Evolutionary conservation across 345 rosid genomes (phyloP).

Genomic region (Boechera retrofracta): DNA sequence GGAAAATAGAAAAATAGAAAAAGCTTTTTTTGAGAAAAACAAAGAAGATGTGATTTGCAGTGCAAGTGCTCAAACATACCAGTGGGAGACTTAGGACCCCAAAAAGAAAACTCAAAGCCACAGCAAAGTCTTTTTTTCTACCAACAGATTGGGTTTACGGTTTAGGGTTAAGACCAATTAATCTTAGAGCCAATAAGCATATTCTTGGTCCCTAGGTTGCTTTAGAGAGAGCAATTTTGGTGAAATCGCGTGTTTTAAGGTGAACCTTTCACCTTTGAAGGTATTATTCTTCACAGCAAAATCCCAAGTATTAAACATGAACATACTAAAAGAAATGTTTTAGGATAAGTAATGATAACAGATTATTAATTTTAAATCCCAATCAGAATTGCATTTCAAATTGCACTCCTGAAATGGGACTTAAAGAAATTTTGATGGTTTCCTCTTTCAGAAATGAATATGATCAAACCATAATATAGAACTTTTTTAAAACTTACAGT

Average conservation of each 20-base stretch:
- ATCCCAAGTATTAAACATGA: slow-evolving; percentile 29
- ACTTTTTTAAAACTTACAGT: slow-evolving; percentile 23
- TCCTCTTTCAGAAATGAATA: slow-evolving; percentile 16
- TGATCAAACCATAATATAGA: slow-evolving; percentile 21
- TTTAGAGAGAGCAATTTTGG: background rate
- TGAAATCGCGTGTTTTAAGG: background rate
- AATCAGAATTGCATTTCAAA: slow-evolving; percentile 33
- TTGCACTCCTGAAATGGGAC: slow-evolving; percentile 25
- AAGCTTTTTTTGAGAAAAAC: background rate
- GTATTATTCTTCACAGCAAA: slow-evolving; percentile 18
- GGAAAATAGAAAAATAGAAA: background rate
- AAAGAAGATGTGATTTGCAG: slow-evolving; percentile 14
- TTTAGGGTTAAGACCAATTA: slow-evolving; percentile 10
- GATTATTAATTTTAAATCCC: slow-evolving; percentile 1
- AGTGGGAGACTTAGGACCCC: slow-evolving; percentile 38
- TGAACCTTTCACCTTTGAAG: slow-evolving; percentile 12
- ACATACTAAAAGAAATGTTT: slow-evolving; percentile 6
- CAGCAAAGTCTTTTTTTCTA: slow-evolving; percentile 28
- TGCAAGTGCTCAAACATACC: slow-evolving; percentile 26
- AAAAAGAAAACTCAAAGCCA: slow-evolving; percentile 9
- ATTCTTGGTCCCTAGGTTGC: slow-evolving; percentile 1
- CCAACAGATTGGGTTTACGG: background rate
- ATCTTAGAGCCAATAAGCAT: background rate
- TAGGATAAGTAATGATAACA: background rate
- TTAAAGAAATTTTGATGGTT: slow-evolving; percentile 33